Evolutionary conservation across 441 rosid genomes (phyloP).

Genomic region (Aquilaria agallochum): DNA sequence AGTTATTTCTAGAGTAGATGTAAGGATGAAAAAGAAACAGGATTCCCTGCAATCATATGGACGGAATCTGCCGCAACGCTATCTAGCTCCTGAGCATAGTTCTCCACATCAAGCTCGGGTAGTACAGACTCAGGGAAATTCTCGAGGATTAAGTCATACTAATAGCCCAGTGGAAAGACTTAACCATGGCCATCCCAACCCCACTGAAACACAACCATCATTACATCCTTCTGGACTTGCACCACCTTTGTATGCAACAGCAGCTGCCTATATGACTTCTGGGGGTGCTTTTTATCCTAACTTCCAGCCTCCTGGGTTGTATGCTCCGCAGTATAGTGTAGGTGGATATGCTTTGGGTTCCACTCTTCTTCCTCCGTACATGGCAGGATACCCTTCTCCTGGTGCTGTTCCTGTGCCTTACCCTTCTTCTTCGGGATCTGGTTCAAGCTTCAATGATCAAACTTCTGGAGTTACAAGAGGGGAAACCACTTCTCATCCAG

Average conservation of each 20-base stretch:
- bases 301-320: slow-evolving; percentile 57
- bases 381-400: slow-evolving; percentile 59
- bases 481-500: slow-evolving; percentile 26
- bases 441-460: slow-evolving; percentile 39
- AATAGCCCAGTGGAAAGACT: slow-evolving; percentile 29
- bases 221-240: slow-evolving; percentile 49
- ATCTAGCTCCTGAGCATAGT: slow-evolving; percentile 40
- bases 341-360: slow-evolving; percentile 47
- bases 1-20: slow-evolving; percentile 32
- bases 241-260: slow-evolving; percentile 48
- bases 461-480: slow-evolving; percentile 40
- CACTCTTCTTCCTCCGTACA: slow-evolving; percentile 36
- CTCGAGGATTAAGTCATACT: slow-evolving; percentile 40
- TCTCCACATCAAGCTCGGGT: slow-evolving; percentile 36
- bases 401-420: slow-evolving; percentile 48
- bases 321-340: slow-evolving; percentile 47
- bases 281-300: slow-evolving; percentile 53
- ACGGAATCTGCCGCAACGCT: slow-evolving; percentile 40
- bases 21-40: slow-evolving; percentile 43
- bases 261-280: slow-evolving; percentile 55
- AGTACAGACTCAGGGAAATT: slow-evolving; percentile 28
- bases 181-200: slow-evolving; percentile 33
- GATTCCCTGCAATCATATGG: slow-evolving; percentile 59
- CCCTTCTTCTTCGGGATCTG: slow-evolving; percentile 34
- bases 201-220: slow-evolving; percentile 40